A percentile compares a stretch with the other conserved stretches of the same genome.
phyloP scores from a whole-genome alignment of 2,329 filamentous ascomycete genomes.

The Monosporascus sp. region DNA sequence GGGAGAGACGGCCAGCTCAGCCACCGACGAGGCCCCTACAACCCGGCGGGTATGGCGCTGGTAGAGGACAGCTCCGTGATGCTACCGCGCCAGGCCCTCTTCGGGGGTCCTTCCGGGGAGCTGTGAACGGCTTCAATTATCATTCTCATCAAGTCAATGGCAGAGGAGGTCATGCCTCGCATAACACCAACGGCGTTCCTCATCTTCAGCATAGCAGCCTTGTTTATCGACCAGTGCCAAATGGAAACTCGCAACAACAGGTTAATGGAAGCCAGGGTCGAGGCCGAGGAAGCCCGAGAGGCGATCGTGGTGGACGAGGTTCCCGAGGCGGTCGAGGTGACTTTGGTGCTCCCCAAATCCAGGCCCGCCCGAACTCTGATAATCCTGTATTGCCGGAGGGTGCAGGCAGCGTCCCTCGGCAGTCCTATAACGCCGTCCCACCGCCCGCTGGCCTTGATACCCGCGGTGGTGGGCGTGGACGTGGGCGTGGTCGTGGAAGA shows the following conservation, averaged over 20 bases:
- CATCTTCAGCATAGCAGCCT: conserved; percentile 47
- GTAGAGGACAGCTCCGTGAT: conserved; percentile 59
- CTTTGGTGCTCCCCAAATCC: conserved; percentile 10
- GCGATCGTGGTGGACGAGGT: conserved; percentile 12
- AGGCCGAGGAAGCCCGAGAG: conserved; percentile 15
- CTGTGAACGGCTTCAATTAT: conserved; percentile 41
- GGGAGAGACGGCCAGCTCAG: conserved; percentile 47
- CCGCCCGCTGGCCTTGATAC: conserved; percentile 55
- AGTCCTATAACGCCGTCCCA: conserved; percentile 51
- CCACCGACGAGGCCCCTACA: conserved; percentile 32
- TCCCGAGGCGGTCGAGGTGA: conserved; percentile 11
- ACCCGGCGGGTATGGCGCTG: conserved; percentile 30
- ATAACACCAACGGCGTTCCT: conserved; percentile 32
- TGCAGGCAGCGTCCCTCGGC: conserved; percentile 10
- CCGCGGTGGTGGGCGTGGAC: conserved; percentile 29
- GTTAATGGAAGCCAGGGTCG: conserved; percentile 24
- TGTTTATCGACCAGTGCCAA: conserved; percentile 42
- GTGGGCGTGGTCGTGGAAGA: conserved; percentile 19
- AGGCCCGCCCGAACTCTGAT: conserved; percentile 4
- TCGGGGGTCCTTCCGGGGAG: conserved; percentile 54
- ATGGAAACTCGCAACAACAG: conserved; percentile 16
- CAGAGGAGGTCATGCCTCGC: conserved; percentile 24
- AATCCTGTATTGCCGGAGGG: not conserved
- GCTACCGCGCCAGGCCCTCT: conserved; percentile 51
- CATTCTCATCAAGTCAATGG: conserved; percentile 30